These are phyloP conservation scores for Vitis cinerea DNA, from an alignment of 164 flowering plant species.

Conservation along the genomic window DNA sequence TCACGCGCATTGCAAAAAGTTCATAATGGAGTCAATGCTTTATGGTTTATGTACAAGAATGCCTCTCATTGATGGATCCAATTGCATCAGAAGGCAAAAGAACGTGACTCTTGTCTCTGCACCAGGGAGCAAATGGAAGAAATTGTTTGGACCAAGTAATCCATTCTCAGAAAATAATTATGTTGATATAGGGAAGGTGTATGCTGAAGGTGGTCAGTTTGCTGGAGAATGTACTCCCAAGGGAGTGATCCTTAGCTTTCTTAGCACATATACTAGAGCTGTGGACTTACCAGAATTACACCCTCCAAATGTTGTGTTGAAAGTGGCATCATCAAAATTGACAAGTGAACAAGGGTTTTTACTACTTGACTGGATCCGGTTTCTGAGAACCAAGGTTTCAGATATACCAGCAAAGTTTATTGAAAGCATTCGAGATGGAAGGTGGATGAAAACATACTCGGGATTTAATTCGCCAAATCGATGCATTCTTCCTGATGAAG, in stretches of 20 bases:
- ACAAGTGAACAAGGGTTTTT: conserved; percentile 16
- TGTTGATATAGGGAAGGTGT: background rate
- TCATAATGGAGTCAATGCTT: background rate
- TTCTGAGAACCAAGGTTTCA: background rate
- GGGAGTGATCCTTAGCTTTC: background rate
- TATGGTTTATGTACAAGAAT: background rate
- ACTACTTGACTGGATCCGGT: conserved; percentile 18
- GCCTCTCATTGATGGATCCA: conserved; percentile 9
- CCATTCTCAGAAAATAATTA: conserved; percentile 5
- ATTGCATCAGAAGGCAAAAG: background rate
- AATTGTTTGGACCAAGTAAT: background rate
- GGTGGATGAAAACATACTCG: no score
- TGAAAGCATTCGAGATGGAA: no score
- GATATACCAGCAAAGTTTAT: no score
- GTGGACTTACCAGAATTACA: background rate
- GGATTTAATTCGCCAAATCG: no score
- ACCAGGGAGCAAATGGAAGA: conserved; percentile 14
- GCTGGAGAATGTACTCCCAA: background rate
- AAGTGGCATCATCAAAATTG: conserved; percentile 5
- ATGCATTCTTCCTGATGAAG: no score
- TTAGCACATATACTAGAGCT: background rate
- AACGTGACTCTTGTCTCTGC: conserved; percentile 14
- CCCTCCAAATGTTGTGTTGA: conserved; percentile 3
- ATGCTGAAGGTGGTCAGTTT: conserved; percentile 2
- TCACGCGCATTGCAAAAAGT: background rate